A percentile compares a stretch with the other conserved stretches of the same genome.
Conservation (phyloP, 345 rosid species). For the Murraya paniculata region DNA sequence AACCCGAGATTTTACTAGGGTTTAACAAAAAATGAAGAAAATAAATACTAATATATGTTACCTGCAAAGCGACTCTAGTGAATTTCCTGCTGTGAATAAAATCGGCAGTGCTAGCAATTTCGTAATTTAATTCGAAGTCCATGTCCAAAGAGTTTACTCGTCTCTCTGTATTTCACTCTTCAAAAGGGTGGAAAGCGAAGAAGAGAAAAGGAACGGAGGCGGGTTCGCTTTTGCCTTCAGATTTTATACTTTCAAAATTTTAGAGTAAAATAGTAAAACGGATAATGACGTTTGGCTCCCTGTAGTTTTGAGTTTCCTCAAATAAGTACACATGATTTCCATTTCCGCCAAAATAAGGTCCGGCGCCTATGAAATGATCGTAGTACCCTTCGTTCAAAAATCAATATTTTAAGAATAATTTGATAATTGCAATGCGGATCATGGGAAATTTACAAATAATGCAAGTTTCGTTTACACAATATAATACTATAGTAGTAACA, state of each 20-base stretch:
- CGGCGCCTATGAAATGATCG: neutral
- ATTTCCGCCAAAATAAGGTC: neutral
- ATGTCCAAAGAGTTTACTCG: constrained; percentile 8
- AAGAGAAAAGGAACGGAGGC: neutral
- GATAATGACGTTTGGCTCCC: neutral
- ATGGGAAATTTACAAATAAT: too few relatives aligned
- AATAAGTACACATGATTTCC: neutral
- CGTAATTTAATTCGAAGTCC: constrained; percentile 61
- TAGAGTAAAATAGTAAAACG: neutral
- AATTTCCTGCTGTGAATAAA: constrained; percentile 59
- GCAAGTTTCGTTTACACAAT: too few relatives aligned
- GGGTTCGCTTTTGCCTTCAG: neutral
- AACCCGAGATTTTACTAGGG: neutral
- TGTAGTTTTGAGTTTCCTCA: neutral
- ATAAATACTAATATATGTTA: neutral
- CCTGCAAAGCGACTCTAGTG: constrained; percentile 4
- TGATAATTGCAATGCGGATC: too few relatives aligned
- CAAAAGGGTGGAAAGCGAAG: neutral
- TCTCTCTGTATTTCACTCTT: neutral
- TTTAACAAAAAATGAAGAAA: too few relatives aligned
- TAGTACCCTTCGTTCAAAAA: neutral
- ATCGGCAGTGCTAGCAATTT: constrained; percentile 58
- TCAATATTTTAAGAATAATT: too few relatives aligned
- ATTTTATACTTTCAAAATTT: too few relatives aligned
- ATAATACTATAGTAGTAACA: too few relatives aligned